Percentiles rank a stretch among this genome's conserved stretches.
Evolutionary conservation across 1,139 yeast species (phyloP).

Genomic region (Blastobotrys proliferans): DNA sequence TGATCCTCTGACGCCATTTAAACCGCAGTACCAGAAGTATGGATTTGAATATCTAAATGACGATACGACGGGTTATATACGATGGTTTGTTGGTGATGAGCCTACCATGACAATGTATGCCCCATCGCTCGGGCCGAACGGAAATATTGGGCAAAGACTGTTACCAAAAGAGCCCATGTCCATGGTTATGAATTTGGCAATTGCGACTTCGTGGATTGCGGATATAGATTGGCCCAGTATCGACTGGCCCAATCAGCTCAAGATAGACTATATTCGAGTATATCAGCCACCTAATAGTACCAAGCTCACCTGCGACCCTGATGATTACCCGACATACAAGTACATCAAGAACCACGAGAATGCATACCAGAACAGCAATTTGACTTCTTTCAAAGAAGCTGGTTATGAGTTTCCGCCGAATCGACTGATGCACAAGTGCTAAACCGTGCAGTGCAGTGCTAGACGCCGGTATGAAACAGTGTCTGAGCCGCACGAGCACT

Average conservation of each 20-base stretch:
- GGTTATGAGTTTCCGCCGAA: slow-evolving; percentile 65
- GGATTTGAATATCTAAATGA: slow-evolving; percentile 77
- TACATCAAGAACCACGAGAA: slow-evolving; percentile 61
- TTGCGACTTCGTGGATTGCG: slow-evolving; percentile 79
- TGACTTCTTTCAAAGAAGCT: slow-evolving; percentile 62
- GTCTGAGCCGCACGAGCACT: too few relatives aligned
- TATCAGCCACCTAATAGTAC: slow-evolving; percentile 62
- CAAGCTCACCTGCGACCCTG: slow-evolving; percentile 67
- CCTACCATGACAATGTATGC: slow-evolving; percentile 63
- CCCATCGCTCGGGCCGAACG: slow-evolving; percentile 70
- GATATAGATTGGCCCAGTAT: slow-evolving; percentile 74
- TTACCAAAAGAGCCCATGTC: slow-evolving; percentile 86
- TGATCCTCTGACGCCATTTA: slow-evolving; percentile 33
- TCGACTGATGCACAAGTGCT: slow-evolving; percentile 39
- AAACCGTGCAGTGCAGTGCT: too few relatives aligned
- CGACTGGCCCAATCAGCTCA: slow-evolving; percentile 61
- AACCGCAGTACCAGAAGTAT: slow-evolving; percentile 55
- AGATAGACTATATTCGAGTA: slow-evolving; percentile 71
- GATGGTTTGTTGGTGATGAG: slow-evolving; percentile 75
- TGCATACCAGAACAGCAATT: slow-evolving; percentile 60
- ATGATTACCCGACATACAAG: slow-evolving; percentile 64
- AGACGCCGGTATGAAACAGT: too few relatives aligned
- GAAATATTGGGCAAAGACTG: slow-evolving; percentile 72
- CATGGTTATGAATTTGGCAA: slow-evolving; percentile 69
- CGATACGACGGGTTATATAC: slow-evolving; percentile 59